A percentile compares a stretch with the other conserved stretches of the same genome.
Conservation (phyloP, 2,329 filamentous ascomycete genomes). For the Podosphaera xanthii region DNA sequence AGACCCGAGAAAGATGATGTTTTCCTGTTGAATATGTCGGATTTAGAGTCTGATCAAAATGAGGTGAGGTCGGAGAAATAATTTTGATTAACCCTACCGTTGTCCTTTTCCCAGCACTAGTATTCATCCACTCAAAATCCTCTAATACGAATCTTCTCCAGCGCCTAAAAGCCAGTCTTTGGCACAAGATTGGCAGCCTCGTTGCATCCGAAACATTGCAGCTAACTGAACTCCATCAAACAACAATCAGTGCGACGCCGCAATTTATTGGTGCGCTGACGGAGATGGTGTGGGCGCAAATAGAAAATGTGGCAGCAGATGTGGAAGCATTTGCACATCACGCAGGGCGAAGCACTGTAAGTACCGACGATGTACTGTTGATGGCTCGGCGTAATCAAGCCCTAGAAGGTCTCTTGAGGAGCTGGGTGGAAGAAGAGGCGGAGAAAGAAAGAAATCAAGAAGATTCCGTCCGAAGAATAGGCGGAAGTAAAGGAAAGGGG, state of each 20-base stretch:
- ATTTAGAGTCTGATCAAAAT: background rate
- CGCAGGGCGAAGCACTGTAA: constrained; percentile 58
- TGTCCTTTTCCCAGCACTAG: background rate
- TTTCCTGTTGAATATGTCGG: background rate
- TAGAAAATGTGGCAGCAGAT: constrained; percentile 36
- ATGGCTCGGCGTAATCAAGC: constrained; percentile 73
- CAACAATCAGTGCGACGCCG: constrained; percentile 55
- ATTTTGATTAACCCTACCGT: background rate
- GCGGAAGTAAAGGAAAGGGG: background rate
- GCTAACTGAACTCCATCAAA: constrained; percentile 23
- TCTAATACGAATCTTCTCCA: background rate
- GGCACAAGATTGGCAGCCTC: constrained; percentile 66
- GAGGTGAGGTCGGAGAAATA: background rate
- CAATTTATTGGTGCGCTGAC: constrained; percentile 75
- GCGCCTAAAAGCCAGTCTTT: constrained; percentile 42
- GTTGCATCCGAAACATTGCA: constrained; percentile 64
- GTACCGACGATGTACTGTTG: constrained; percentile 68
- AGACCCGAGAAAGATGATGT: background rate
- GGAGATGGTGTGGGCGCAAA: constrained; percentile 70
- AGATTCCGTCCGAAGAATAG: constrained; percentile 16
- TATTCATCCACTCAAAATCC: background rate
- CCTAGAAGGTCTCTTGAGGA: constrained; percentile 44
- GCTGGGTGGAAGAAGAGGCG: constrained; percentile 18
- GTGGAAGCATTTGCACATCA: constrained; percentile 50
- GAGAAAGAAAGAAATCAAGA: constrained; percentile 20